These are phyloP conservation scores for Ophiostoma ips DNA, from an alignment of 2,329 filamentous ascomycete species.

Conservation along the genomic window DNA sequence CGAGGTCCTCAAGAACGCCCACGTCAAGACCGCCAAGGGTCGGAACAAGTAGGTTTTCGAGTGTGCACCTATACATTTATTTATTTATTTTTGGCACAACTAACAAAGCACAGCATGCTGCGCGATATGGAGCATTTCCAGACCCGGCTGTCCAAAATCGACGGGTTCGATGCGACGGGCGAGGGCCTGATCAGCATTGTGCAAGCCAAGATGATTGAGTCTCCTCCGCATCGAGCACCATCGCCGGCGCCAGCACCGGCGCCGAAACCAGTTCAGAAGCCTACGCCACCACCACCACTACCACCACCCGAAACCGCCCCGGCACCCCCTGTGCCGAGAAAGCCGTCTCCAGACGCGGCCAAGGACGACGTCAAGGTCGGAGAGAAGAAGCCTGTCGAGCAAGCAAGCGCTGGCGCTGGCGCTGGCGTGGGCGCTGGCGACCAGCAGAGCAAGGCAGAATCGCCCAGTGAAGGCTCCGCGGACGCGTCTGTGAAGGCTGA, in stretches of 20 bases:
- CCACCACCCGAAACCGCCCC: too few species aligned
- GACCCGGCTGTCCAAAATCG: slow-evolving; percentile 57
- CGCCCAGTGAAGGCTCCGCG: not conserved
- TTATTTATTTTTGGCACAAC: too few species aligned
- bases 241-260: slow-evolving; percentile 7
- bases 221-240: not conserved
- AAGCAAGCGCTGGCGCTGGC: not conserved
- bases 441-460: not conserved
- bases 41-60: slow-evolving; percentile 52
- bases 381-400: not conserved
- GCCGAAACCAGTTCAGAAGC: not conserved
- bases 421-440: too few species aligned
- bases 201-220: slow-evolving; percentile 38
- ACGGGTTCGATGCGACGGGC: slow-evolving; percentile 64
- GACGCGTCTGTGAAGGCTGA: not conserved
- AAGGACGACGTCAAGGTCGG: not conserved
- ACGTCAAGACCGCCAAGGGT: slow-evolving; percentile 51
- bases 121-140: slow-evolving; percentile 63
- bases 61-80: too few species aligned
- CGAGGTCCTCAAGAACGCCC: slow-evolving; percentile 51
- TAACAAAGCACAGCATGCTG: slow-evolving; percentile 47
- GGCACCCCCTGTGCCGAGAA: not conserved
- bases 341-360: not conserved
- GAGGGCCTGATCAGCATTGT: slow-evolving; percentile 53
- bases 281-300: not conserved